phyloP scores from a whole-genome alignment of 805 yeast genomes.

The Teunomyces funiuensis region DNA sequence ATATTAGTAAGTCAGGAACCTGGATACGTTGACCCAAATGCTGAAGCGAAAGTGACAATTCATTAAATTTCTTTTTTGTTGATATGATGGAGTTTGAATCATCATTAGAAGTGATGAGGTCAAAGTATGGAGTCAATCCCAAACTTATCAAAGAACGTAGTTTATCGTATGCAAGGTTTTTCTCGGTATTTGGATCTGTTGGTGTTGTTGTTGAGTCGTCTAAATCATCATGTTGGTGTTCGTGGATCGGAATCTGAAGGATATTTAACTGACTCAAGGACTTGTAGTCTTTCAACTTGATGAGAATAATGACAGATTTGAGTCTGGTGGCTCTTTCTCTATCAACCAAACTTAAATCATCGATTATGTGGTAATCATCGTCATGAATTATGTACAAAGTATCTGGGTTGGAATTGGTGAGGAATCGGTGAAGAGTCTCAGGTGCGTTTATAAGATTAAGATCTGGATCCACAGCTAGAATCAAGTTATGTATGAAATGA shows the following conservation, averaged over 20 bases:
- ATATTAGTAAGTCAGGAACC: conserved; percentile 58
- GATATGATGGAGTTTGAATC: conserved; percentile 24
- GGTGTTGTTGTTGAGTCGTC: conserved; percentile 2
- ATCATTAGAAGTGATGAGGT: conserved; percentile 34
- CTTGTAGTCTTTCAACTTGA: conserved; percentile 42
- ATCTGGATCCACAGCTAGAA: conserved; percentile 7
- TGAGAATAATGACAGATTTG: conserved; percentile 34
- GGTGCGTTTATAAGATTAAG: conserved; percentile 5
- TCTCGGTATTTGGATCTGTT: conserved; percentile 1
- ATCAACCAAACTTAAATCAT: conserved; percentile 9
- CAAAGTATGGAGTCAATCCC: conserved; percentile 73
- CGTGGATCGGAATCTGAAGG: conserved; percentile 29
- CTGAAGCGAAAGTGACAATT: conserved; percentile 63
- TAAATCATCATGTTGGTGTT: conserved; percentile 4
- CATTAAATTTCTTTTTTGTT: conserved; percentile 65
- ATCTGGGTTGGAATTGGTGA: conserved; percentile 20
- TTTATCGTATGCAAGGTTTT: conserved; percentile 43
- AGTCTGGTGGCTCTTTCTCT: conserved; percentile 2
- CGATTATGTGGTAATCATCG: conserved; percentile 11
- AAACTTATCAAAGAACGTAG: conserved; percentile 58
- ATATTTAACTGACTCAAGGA: conserved; percentile 32
- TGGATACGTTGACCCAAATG: conserved; percentile 67
- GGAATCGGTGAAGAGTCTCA: conserved; percentile 15
- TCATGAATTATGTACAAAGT: conserved; percentile 19
- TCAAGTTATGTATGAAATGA: conserved; percentile 10